Base-by-base conservation (phyloP, 2,329 filamentous ascomycete species). In the Alternaria sp. region DNA sequence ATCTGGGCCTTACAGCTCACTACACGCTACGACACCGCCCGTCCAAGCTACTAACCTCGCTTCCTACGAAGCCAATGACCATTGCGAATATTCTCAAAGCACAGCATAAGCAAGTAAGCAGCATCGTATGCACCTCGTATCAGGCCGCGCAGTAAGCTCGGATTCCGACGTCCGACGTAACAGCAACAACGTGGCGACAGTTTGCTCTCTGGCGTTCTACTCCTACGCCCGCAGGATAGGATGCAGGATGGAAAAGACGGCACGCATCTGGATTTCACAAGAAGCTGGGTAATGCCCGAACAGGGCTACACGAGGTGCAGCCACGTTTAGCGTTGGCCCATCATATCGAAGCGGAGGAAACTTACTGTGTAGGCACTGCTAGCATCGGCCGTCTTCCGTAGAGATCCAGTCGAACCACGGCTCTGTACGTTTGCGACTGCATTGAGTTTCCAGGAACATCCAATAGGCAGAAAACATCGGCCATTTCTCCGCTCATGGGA, bases 101-200 rank as follows among this genome's bases (percentile, higher is more conserved):
- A 50, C 55, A 9, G 55, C 45, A 56, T 44, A 52, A 40, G 40
- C 54, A 56, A 56, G 43, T 32, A 52, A 13, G 49, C 49, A 45
- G n/a, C 49, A 56, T 13, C 26, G 23, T 19, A 51, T 58, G 44
- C 44, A 43, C 21, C 44, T 57, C 30, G 55, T 57, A 50, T 57
- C 23, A 12, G 45, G 30, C 45, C 45, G 19, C 49, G 45, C 45
- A 57, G 21, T n/a, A 36, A 50, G 45, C 46, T 19, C 30, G 40
- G 21, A 21, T 40, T 40, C 45, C 45, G 30, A 57, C 23, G 13
- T 50, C 45, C 23, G 55, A 28, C 9, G 36, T 26, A 43, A 17
- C 25, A 36, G 23, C 30, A 36, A 15, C 17, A 28, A 50, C 23
- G 45, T 46, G 50, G 17, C 54, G 25, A 26, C 54, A 56, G 54